Percentiles rank a stretch among this genome's conserved stretches.
Conservation (phyloP, 2,329 filamentous ascomycete genomes). For the Canariomyces notabilis region DNA sequence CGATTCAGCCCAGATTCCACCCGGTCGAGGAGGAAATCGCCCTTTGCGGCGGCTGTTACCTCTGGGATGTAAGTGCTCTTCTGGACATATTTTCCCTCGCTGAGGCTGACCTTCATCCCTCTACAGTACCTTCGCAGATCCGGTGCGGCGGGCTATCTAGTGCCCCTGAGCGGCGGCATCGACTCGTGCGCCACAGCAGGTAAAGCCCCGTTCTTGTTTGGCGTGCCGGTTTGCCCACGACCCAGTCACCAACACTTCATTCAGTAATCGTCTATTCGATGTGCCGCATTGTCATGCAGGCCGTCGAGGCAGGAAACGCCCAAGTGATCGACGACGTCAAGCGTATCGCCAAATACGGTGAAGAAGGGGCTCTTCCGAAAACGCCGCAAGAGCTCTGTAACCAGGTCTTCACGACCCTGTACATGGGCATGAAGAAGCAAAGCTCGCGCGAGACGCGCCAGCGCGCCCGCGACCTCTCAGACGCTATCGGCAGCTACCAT, state of each 20-base stretch:
- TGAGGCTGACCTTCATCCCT: neutral
- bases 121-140: conserved; percentile 48
- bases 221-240: conserved; percentile 11
- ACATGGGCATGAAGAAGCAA: conserved; percentile 67
- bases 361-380: conserved; percentile 37
- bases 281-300: conserved; percentile 52
- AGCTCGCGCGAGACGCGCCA: conserved; percentile 61
- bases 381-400: conserved; percentile 56
- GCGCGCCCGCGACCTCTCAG: conserved; percentile 56
- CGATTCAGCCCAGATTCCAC: conserved; percentile 47
- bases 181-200: conserved; percentile 47
- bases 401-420: conserved; percentile 49
- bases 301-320: conserved; percentile 41
- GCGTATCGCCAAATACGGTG: conserved; percentile 30
- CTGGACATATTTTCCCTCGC: too few species aligned
- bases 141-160: conserved; percentile 46
- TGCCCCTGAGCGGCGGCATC: conserved; percentile 55
- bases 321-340: conserved; percentile 36
- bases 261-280: conserved; percentile 40
- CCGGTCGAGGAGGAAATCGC: conserved; percentile 63
- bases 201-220: neutral
- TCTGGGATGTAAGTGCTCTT: conserved; percentile 38
- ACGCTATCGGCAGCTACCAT: conserved; percentile 66
- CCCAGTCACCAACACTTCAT: neutral
- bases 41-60: conserved; percentile 57